Base-by-base conservation (phyloP, 257 asterid species). In the Ligustrum vulgare region DNA sequence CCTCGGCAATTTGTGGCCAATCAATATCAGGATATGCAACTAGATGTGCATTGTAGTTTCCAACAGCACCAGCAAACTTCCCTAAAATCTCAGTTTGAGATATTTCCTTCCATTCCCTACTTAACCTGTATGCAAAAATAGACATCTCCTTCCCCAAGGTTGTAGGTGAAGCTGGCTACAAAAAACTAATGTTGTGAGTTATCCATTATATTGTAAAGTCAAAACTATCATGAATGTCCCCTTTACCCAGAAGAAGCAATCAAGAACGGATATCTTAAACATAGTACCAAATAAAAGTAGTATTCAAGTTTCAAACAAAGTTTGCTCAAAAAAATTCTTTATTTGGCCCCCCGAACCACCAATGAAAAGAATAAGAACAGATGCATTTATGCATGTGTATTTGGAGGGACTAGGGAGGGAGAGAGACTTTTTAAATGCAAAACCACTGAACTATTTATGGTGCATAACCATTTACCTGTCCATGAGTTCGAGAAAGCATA, bases 31-130 rank as follows among this genome's bases (percentile, higher is more conserved):
- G 89, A 84, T 88, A 84, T 28, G 93, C 93, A 84, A 76, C 88
- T 36, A 79, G 54, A 70, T 86, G 93, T 16, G 93, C 91, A 76
- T 86, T 88, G 75, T 88, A 88, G 79, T 88, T 88, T 79, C 93
- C 93, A 84, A 88, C 93, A 68, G 93, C 93, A 64, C 93, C 93
- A 71, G 89, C 93, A 78, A 86, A 86, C 84, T 86, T 88, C n/a
- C 93, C 93, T 39, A 88, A 76, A 58, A 86, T 72, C 63, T 84
- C 84, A 68, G 70, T 66, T 73, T 51, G 79, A 11, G 80, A 72
- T 54, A 88, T 25, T 71, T 81, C 75, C 67, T 77, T 73, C 16
- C 81, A 28, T 78, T 88, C 87, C 69, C 34, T 69, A 66, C 83
- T 78, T 58, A 88, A 83, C 70, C 93, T 83, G 74, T 84, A 80